Base-by-base conservation (phyloP, 108 stramenopile species). In the Chaetoceros tenuissimus region DNA sequence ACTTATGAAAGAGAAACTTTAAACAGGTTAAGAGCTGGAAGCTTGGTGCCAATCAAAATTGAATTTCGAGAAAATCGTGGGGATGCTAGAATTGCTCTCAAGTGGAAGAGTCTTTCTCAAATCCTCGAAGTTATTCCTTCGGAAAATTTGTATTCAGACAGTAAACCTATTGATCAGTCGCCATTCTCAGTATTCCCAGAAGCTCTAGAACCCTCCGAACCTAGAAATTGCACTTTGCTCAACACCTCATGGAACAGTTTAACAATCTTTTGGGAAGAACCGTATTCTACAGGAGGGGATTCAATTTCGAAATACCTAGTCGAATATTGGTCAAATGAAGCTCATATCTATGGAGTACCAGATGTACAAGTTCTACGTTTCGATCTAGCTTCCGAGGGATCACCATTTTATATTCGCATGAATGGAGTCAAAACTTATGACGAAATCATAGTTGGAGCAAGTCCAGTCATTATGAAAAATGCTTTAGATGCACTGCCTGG, bases 41-140 rank as follows among this genome's bases (percentile, higher is more conserved):
- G 50, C 30, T 48, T 79, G 25, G 47, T 68, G 31, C 26, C 52
- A 28, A 71, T 84, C 30, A 74, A 66, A 51, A 29, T 87, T 34
- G 85, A 87, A 57, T 84, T 70, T 72, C 54, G 80, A 10, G 78
- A 81, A 57, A 83, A 81, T 63, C 68, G 69, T 28, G 85, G 78
- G 0, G 44, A 47, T 19, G 82, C 80, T 28, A 57, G 48, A 40
- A 68, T 71, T 40, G 70, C 48, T 31, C 64, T 87, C 1, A 34
- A 47, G 2, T 87, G 85, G 85, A 54, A 68, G n/a, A 80, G 78
- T 43, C 24, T 51, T 17, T 70, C 78, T 8, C 85, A 87, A 64
- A 67, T 75, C 43, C 59, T 55, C 20, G 54, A 68, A 21, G 62
- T 85, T 7, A 68, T 87, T 16, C 78, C 78, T 20, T 46, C 47